These are phyloP conservation scores for Gentiana dahurica DNA, from an alignment of 257 asterid species.

Conservation along the genomic window DNA sequence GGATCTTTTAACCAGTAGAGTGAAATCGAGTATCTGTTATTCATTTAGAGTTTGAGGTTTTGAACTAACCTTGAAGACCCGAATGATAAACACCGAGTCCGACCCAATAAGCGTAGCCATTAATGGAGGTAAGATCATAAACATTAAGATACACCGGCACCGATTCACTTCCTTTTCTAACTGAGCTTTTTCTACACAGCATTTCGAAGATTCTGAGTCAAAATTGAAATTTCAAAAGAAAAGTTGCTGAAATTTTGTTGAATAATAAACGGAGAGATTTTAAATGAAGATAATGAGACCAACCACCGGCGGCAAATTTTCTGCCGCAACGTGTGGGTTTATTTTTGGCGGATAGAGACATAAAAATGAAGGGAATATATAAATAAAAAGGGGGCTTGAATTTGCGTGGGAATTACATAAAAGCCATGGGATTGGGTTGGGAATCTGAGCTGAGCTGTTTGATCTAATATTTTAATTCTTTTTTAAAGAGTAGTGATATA, in stretches of 20 bases:
- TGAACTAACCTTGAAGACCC: conserved; percentile 63
- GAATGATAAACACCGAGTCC: conserved; percentile 90
- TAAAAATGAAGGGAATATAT: not conserved
- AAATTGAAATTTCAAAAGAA: not conserved
- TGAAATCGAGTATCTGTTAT: too few relatives aligned
- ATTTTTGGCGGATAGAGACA: conserved; percentile 15
- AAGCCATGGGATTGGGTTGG: conserved; percentile 31
- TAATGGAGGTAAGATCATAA: conserved; percentile 64
- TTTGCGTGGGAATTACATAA: conserved; percentile 6
- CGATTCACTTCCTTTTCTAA: conserved; percentile 36
- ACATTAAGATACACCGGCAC: conserved; percentile 65
- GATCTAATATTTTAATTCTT: conserved; percentile 16
- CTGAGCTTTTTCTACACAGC: conserved; percentile 51
- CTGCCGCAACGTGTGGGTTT: conserved; percentile 9
- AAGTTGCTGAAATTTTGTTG: not conserved
- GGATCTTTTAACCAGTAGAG: too few relatives aligned
- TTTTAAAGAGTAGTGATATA: too few relatives aligned
- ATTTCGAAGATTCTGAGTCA: conserved; percentile 11
- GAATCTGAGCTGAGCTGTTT: conserved; percentile 55
- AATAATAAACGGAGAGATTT: not conserved
- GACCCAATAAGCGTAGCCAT: conserved; percentile 80
- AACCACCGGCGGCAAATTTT: conserved; percentile 17
- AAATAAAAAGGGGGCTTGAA: not conserved
- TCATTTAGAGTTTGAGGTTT: not conserved
- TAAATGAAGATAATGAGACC: not conserved